phyloP scores from a whole-genome alignment of 108 stramenopile species.

The Hondaea fermentalgiana region DNA sequence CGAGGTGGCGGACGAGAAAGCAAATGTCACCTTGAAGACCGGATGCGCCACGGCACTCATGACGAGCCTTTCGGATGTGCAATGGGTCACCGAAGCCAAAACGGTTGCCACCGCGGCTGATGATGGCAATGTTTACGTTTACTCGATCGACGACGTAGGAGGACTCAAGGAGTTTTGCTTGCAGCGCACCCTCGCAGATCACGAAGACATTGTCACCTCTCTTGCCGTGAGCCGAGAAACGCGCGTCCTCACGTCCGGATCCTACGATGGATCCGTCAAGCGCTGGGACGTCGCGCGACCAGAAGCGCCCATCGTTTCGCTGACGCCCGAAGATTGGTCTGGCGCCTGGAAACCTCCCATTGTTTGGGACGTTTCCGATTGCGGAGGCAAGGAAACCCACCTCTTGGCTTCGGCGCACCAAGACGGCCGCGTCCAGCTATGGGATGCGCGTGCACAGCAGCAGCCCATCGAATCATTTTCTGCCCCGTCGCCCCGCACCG shows the following conservation, averaged over 20 bases:
- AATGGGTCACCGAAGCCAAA: neutral
- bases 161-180: neutral
- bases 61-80: neutral
- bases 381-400: neutral
- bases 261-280: constrained; percentile 28
- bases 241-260: neutral
- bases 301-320: neutral
- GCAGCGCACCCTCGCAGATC: neutral
- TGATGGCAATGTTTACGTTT: neutral
- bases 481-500: neutral
- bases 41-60: neutral
- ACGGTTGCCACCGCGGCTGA: neutral
- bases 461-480: neutral
- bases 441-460: neutral
- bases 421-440: neutral
- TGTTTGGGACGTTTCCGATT: neutral
- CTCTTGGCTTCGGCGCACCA: neutral
- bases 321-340: neutral
- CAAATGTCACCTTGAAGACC: neutral
- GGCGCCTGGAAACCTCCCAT: neutral
- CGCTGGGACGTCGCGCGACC: constrained; percentile 26
- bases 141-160: neutral
- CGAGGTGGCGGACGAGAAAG: neutral
- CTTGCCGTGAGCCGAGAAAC: neutral
- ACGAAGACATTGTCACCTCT: neutral